A percentile compares a stretch with the other conserved stretches of the same genome.
These are phyloP conservation scores for Rubia balearica DNA, from an alignment of 305 asterid genomes.

Conservation along the genomic window DNA sequence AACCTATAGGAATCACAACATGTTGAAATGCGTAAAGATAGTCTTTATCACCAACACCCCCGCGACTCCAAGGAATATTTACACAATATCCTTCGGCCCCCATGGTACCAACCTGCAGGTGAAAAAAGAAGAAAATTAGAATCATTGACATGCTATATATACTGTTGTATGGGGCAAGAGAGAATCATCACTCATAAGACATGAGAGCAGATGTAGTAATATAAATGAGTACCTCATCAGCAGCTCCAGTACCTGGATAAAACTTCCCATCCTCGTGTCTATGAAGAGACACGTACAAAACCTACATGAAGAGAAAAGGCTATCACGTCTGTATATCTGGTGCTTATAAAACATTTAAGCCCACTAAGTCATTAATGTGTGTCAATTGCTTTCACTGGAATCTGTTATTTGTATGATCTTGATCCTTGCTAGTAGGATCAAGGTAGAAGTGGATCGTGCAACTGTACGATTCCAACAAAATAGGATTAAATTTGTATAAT, in stretches of 20 bases:
- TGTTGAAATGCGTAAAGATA: constrained; percentile 88
- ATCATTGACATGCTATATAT: constrained; percentile 10
- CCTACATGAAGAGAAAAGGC: constrained; percentile 37
- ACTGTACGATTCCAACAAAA: no score
- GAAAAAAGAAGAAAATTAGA: constrained; percentile 14
- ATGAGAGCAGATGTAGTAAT: background rate
- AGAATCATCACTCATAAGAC: background rate
- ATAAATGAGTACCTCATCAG: constrained; percentile 53
- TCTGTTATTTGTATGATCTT: background rate
- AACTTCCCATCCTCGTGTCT: constrained; percentile 91
- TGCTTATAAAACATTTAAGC: background rate
- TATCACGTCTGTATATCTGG: background rate
- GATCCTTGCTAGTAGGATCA: background rate
- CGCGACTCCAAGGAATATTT: constrained; percentile 88
- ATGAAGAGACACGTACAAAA: constrained; percentile 82
- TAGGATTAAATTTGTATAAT: no score
- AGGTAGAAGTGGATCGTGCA: background rate
- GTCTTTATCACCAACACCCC: constrained; percentile 97
- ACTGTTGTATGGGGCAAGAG: background rate
- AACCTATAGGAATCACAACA: constrained; percentile 91
- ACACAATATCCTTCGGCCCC: constrained; percentile 97
- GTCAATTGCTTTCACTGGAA: background rate
- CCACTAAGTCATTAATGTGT: no score
- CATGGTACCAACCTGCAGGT: constrained; percentile 74
- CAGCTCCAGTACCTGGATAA: constrained; percentile 98